phyloP scores from a whole-genome alignment of 257 asterid genomes.

The Handroanthus guayacan region DNA sequence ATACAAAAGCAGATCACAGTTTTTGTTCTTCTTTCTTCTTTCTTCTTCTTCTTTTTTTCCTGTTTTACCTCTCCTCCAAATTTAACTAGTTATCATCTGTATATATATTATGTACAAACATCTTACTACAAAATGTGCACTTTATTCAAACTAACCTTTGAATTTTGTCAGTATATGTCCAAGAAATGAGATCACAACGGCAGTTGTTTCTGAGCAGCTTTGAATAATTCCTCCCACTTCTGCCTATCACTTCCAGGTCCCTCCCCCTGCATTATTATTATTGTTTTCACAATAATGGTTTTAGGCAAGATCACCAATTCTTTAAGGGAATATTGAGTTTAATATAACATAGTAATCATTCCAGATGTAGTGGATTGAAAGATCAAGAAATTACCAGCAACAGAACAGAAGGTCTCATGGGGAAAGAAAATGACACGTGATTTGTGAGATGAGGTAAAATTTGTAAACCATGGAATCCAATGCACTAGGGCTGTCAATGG shows the following conservation, averaged over 20 bases:
- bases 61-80: too few species aligned
- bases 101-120: neutral
- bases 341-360: neutral
- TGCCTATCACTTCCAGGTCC: constrained; percentile 84
- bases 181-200: constrained; percentile 25
- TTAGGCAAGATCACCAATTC: neutral
- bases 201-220: constrained; percentile 49
- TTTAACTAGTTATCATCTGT: neutral
- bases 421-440: too few species aligned
- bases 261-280: constrained; percentile 71
- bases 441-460: too few species aligned
- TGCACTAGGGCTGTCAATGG: too few species aligned
- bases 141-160: neutral
- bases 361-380: neutral
- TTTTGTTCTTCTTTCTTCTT: too few species aligned
- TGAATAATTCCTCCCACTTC: constrained; percentile 78
- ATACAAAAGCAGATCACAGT: neutral
- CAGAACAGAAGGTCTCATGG: too few species aligned
- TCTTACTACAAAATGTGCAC: neutral
- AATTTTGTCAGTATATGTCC: neutral
- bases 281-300: neutral
- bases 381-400: too few species aligned
- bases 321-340: neutral
- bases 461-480: too few species aligned
- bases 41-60: neutral